These are phyloP conservation scores for Centella asiatica DNA, from an alignment of 129 eudicot genomes.

Conservation along the genomic window DNA sequence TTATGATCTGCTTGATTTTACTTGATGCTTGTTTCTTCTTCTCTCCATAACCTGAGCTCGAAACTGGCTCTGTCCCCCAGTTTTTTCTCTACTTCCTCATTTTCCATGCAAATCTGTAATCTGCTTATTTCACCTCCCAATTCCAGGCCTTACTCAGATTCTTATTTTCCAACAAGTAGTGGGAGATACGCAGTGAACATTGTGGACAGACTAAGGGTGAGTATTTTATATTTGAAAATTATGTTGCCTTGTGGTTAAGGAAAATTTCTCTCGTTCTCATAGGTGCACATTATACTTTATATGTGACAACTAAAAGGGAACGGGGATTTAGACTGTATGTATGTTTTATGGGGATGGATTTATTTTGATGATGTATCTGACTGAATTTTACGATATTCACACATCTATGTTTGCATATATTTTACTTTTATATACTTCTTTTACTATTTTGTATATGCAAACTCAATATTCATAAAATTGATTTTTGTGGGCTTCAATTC, in stretches of 20 bases:
- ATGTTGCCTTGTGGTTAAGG: too few relatives aligned
- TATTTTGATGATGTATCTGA: too few relatives aligned
- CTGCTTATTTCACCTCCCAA: slow-evolving; percentile 12
- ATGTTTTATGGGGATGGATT: too few relatives aligned
- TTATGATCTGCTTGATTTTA: not conserved
- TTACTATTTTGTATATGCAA: slow-evolving; percentile 1
- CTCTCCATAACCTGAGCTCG: too few relatives aligned
- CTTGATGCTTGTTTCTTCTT: not conserved
- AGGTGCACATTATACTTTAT: too few relatives aligned
- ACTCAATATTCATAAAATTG: not conserved
- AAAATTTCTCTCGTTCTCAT: slow-evolving; percentile 7
- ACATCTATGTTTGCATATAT: not conserved
- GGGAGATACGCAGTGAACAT: slow-evolving; percentile 58
- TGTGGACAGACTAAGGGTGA: slow-evolving; percentile 60
- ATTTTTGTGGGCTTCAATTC: not conserved
- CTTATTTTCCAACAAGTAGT: slow-evolving; percentile 28
- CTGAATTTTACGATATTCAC: too few relatives aligned
- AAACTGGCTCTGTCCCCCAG: too few relatives aligned
- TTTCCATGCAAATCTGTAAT: slow-evolving; percentile 9
- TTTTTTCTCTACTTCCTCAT: slow-evolving; percentile 3
- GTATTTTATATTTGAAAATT: slow-evolving; percentile 23
- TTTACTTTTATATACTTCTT: too few relatives aligned
- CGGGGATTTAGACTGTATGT: too few relatives aligned
- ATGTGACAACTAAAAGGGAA: too few relatives aligned
- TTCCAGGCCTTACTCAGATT: slow-evolving; percentile 66